Evolutionary conservation across 345 rosid genomes (phyloP), one percentile per base, ranked within the genome.

Genomic region (Litchi chinensis): DNA sequence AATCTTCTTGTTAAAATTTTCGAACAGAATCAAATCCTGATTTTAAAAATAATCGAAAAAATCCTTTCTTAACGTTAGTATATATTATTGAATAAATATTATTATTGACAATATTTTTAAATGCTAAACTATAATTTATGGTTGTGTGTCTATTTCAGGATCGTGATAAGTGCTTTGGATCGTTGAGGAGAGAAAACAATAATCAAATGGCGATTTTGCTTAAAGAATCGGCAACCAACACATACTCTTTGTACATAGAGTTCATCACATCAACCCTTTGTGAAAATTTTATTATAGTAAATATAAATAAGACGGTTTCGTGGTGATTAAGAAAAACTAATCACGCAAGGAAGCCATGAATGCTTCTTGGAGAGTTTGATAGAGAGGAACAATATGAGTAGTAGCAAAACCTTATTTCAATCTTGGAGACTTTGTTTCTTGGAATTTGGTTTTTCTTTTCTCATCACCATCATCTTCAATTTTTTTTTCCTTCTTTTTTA

Each of bases 91-190:
- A 50, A 50, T 15, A 50, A 57, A 18, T n/a, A 57, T 19, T 10
- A 18, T 2, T 57, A n/a, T 22, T 8, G 57, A 1, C 1, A 50
- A 68, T 41, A 2, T 22, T 32, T 5, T 19, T 44, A n/a, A 26
- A 39, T 59, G 52, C 63, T 75, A 19, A 57, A 6, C n/a, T 57
- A n/a, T 18, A 65, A 16, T 70, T n/a, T 44, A 15, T n/a, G 9
- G 37, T 32, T 44, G 9, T 56, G 54, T 44, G 54, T 32, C 56
- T 19, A 2, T 52, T 85, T 84, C 89, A 94, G 97, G 94, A 85
- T 94, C 43, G 80, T 92, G 82, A 85, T 86, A 15, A 90, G 86
- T 75, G 91, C 89, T 59, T 88, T 89, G 93, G 98, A 94, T 77
- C 91, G 91, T 80, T 92, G 88, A 91, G 81, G 81, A 83, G 80